Evolutionary conservation across 768 basidiomycete genomes (phyloP), one percentile per base, ranked within the genome.

Genomic region (Tulasnella sp.): DNA sequence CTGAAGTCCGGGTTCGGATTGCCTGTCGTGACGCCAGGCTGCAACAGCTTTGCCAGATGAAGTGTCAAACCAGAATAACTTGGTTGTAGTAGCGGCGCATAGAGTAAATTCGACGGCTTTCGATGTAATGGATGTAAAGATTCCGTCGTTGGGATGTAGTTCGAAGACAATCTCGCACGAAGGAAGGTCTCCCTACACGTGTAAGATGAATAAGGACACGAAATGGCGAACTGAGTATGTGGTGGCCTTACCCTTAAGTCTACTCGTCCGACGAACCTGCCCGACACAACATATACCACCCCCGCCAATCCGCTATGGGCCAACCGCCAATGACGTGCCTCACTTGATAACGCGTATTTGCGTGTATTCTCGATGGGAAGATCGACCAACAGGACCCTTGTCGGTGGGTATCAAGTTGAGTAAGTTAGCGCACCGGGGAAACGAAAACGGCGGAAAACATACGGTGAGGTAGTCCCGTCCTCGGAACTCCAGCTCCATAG

Each of bases 131-230:
- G 24, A 64, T 12, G 60, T 64, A n/a, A 64, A 64, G 31, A 64
- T 64, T 64, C 60, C 60, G n/a, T 64, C 60, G 60, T 64, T 64
- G n/a, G 60, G n/a, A 24, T 64, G 60, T 31, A 64, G 60, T 64
- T 64, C n/a, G n/a, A 64, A 64, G 31, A 64, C 31, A 28, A 31
- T 64, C 60, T 64, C 60, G 60, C 60, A 64, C 3, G n/a, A 64
- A 3, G 60, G 60, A 28, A 16, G 12, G 11, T 14, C n/a, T 64
- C 14, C 60, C 60, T 64, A 28, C 6, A 28, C 60, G 60, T 12
- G 14, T 8, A 28, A 28, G 2, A 31, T 28, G n/a, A 31, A 64
- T n/a, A 64, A 1, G 24, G 6, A 64, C 60, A 24, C 0, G 60
- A 64, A 24, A 42, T 42, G 9, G 9, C 42, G 60, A n/a, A 64